These are phyloP conservation scores for Silybum marianum DNA, from an alignment of 129 eudicot genomes.

Conservation along the genomic window DNA sequence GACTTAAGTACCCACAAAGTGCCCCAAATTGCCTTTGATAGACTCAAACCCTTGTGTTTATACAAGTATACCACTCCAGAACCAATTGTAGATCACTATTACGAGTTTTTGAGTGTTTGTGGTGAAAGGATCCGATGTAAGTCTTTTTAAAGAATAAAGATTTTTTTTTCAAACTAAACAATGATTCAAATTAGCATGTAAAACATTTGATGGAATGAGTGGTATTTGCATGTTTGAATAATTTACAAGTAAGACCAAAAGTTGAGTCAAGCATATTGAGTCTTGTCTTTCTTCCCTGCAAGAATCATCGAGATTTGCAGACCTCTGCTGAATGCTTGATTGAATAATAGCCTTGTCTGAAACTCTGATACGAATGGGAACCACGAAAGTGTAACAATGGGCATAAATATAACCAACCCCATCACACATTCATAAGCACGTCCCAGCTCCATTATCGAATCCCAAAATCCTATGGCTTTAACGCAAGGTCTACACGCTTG, in stretches of 20 bases:
- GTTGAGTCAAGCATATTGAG: slow-evolving; percentile 24
- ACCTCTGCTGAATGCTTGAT: slow-evolving; percentile 97
- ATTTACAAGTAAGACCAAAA: slow-evolving; percentile 20
- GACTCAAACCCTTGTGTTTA: too few species aligned
- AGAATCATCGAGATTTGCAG: slow-evolving; percentile 98
- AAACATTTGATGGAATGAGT: slow-evolving; percentile 3
- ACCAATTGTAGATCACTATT: too few species aligned
- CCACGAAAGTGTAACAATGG: slow-evolving; percentile 85
- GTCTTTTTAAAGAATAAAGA: background rate
- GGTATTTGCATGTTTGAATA: background rate
- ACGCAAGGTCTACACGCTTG: slow-evolving; percentile 81
- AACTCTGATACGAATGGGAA: slow-evolving; percentile 94
- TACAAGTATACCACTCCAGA: too few species aligned
- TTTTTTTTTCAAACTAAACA: background rate
- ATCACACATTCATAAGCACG: slow-evolving; percentile 85
- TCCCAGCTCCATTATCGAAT: slow-evolving; percentile 84
- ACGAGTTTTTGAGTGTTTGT: background rate
- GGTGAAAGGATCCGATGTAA: background rate
- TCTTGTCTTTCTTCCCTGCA: slow-evolving; percentile 79
- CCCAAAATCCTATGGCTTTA: slow-evolving; percentile 83
- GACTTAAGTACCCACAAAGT: background rate
- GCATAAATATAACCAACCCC: slow-evolving; percentile 80
- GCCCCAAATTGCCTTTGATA: background rate
- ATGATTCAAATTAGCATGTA: slow-evolving; percentile 5
- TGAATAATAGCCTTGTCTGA: slow-evolving; percentile 84